Conservation (phyloP, 495 filamentous ascomycete species). For the Neurospora sp. region DNA sequence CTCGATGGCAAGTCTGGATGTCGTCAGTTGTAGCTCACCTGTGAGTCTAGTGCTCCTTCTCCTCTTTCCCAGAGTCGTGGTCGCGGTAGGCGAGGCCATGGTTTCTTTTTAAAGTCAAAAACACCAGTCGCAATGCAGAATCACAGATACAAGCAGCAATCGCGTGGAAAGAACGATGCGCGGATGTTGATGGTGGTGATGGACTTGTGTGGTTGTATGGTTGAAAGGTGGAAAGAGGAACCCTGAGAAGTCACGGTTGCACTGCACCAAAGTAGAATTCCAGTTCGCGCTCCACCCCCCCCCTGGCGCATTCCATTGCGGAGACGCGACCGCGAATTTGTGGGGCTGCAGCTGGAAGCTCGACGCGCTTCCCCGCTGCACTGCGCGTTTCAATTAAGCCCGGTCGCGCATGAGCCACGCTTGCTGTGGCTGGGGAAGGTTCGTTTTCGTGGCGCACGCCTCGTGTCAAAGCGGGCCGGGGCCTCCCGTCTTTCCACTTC, state of each 20-base stretch:
- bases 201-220: background rate
- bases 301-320: conserved; percentile 7
- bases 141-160: background rate
- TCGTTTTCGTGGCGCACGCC: background rate
- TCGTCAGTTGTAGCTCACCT: conserved; percentile 40
- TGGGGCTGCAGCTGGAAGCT: conserved; percentile 3
- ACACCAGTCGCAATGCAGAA: conserved; percentile 11
- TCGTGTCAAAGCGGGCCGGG: background rate
- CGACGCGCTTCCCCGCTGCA: background rate
- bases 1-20: conserved; percentile 8
- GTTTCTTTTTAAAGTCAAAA: conserved; percentile 30
- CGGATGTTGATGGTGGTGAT: conserved; percentile 8
- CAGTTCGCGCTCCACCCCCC: background rate
- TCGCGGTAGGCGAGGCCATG: conserved; percentile 26
- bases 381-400: conserved; percentile 20
- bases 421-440: background rate
- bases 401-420: background rate
- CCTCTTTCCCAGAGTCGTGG: conserved; percentile 64
- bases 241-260: background rate
- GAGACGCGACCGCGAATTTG: conserved; percentile 17
- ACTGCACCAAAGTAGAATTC: conserved; percentile 4
- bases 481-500: no score
- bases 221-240: conserved; percentile 8
- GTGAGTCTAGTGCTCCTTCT: conserved; percentile 43
- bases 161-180: conserved; percentile 19